phyloP scores from a whole-genome alignment of 2,329 filamentous ascomycete species.

The Pezicula neosporulosa region DNA sequence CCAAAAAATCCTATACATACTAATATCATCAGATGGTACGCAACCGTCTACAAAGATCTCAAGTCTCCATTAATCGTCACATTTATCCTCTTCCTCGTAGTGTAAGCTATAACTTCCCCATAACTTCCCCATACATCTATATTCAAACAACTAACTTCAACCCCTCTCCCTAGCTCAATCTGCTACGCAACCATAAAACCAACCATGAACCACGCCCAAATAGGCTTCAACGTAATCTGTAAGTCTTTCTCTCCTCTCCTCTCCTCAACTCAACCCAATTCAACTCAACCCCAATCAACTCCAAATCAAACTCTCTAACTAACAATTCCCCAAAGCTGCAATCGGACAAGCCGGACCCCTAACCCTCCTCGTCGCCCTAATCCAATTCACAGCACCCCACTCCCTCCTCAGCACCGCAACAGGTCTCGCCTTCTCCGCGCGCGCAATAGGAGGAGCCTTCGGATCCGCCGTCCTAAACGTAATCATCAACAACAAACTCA shows the following conservation, averaged over 20 bases:
- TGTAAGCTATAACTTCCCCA: conserved; percentile 32
- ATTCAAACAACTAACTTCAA: conserved; percentile 1
- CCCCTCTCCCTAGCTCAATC: conserved; percentile 32
- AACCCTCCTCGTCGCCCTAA: conserved; percentile 44
- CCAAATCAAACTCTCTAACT: neutral
- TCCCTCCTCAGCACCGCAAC: conserved; percentile 50
- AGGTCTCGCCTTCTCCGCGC: conserved; percentile 48
- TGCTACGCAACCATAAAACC: conserved; percentile 43
- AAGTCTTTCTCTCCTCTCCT: conserved; percentile 1
- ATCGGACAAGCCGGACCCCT: conserved; percentile 47
- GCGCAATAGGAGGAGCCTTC: conserved; percentile 50
- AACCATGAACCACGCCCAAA: conserved; percentile 39
- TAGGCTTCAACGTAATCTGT: conserved; percentile 41
- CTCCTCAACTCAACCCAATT: too few species aligned
- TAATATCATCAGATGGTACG: conserved; percentile 30
- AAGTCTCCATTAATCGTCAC: conserved; percentile 42
- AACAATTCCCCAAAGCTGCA: conserved; percentile 25
- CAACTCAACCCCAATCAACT: too few species aligned
- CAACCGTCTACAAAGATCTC: conserved; percentile 45
- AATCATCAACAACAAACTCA: conserved; percentile 45
- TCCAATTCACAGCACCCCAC: conserved; percentile 52
- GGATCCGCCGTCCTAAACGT: conserved; percentile 48
- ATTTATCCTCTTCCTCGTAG: conserved; percentile 42
- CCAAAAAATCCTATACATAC: neutral
- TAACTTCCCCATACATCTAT: too few species aligned